Percentiles rank a stretch among this genome's conserved stretches.
Conservation (phyloP, 306 rosid genomes). For the Quercus robur region DNA sequence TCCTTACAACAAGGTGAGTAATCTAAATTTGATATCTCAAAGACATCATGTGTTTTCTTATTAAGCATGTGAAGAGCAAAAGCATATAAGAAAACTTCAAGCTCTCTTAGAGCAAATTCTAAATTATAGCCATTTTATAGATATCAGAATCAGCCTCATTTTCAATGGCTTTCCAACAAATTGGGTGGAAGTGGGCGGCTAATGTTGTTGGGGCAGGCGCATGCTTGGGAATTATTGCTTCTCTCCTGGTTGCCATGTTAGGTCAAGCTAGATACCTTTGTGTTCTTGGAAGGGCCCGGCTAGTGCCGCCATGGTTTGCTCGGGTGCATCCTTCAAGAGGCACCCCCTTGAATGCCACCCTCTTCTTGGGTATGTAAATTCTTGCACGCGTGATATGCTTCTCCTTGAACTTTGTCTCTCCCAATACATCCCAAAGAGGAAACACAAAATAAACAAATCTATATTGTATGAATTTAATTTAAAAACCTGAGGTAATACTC, state of each 20-base stretch:
- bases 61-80: background rate
- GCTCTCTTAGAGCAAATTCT: background rate
- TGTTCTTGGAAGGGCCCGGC: conserved; percentile 82
- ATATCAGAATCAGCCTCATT: conserved; percentile 61
- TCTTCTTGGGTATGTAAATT: conserved; percentile 54
- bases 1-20: conserved; percentile 70
- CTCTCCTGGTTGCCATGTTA: conserved; percentile 86
- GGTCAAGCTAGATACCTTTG: conserved; percentile 98
- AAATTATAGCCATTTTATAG: conserved; percentile 30
- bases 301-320: conserved; percentile 88
- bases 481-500: too few species aligned
- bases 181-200: conserved; percentile 90
- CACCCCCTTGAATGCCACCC: conserved; percentile 89
- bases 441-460: background rate
- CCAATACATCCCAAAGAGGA: background rate
- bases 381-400: background rate
- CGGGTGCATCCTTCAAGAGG: conserved; percentile 85
- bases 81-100: background rate
- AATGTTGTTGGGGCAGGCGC: conserved; percentile 87
- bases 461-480: background rate
- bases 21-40: background rate
- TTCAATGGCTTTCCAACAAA: conserved; percentile 58
- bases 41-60: background rate
- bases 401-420: background rate
- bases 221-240: conserved; percentile 71